These are phyloP conservation scores for Myochromella boudieri DNA, from an alignment of 768 basidiomycete species.

Conservation along the genomic window DNA sequence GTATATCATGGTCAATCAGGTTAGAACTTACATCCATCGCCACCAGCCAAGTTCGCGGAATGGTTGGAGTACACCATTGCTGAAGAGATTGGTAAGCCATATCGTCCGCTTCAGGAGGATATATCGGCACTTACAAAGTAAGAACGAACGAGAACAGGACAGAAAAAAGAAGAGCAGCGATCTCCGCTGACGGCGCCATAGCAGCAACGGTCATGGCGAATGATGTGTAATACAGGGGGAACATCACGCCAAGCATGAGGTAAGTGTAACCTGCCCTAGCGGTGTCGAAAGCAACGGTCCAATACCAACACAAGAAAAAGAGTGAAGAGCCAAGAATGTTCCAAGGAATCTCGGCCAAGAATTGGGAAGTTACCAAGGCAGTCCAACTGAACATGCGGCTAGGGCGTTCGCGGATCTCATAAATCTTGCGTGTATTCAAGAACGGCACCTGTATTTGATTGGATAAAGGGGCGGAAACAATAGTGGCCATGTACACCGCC, in stretches of 20 bases:
- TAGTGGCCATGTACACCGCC: slow-evolving; percentile 59
- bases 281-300: slow-evolving; percentile 61
- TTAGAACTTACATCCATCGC: slow-evolving; percentile 62
- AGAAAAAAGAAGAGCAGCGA: slow-evolving; percentile 57
- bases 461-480: slow-evolving; percentile 51
- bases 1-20: background rate
- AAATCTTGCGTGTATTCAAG: slow-evolving; percentile 59
- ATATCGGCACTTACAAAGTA: slow-evolving; percentile 56
- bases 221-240: slow-evolving; percentile 65
- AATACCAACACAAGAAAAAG: slow-evolving; percentile 74
- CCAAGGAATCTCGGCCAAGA: slow-evolving; percentile 63
- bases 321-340: slow-evolving; percentile 60
- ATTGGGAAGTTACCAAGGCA: slow-evolving; percentile 53
- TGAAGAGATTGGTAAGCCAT: slow-evolving; percentile 18
- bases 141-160: slow-evolving; percentile 63
- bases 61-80: slow-evolving; percentile 70
- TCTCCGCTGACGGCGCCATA: slow-evolving; percentile 59
- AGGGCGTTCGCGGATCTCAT: slow-evolving; percentile 67
- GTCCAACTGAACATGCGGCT: slow-evolving; percentile 69
- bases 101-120: slow-evolving; percentile 8
- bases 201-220: slow-evolving; percentile 61
- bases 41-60: slow-evolving; percentile 63
- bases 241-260: slow-evolving; percentile 53
- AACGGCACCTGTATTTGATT: slow-evolving; percentile 67
- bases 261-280: slow-evolving; percentile 59